Evolutionary conservation across 2,329 filamentous ascomycete genomes (phyloP).

Genomic region (Colletotrichum lupini): DNA sequence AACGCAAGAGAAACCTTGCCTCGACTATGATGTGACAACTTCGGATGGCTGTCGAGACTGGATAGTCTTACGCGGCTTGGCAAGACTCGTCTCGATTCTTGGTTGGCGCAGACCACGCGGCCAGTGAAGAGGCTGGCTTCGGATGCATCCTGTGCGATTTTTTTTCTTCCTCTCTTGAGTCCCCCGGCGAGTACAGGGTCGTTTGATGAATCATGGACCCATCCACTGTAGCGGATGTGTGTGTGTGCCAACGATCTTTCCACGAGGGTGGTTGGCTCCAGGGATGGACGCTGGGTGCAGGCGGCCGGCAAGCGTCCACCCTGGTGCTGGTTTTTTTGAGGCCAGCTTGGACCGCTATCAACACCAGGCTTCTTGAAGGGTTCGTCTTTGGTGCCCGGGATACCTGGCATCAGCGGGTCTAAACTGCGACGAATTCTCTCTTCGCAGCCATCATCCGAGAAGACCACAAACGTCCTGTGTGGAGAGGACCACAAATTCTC

Average conservation of each 20-base stretch:
- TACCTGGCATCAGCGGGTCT: not conserved
- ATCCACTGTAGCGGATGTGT: conserved; percentile 15
- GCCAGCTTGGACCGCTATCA: conserved; percentile 17
- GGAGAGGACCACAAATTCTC: conserved; percentile 1
- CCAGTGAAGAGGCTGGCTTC: not conserved
- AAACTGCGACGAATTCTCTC: not conserved
- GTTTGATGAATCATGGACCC: conserved; percentile 32
- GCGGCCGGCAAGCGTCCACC: conserved; percentile 23
- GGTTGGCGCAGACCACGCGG: not conserved
- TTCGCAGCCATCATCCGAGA: not conserved
- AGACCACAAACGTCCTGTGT: not conserved
- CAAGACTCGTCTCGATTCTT: not conserved
- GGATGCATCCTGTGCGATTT: not conserved
- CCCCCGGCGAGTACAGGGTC: not conserved
- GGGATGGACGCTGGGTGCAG: conserved; percentile 13
- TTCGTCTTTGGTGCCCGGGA: conserved; percentile 6
- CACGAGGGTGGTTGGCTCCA: conserved; percentile 27
- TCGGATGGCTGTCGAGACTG: conserved; percentile 3
- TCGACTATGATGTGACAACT: not conserved
- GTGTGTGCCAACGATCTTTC: conserved; percentile 29
- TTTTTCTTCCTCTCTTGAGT: conserved; percentile 1
- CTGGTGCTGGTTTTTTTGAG: not conserved
- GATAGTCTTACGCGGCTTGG: not conserved
- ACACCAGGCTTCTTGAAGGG: conserved; percentile 13
- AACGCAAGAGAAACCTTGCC: not conserved